Evolutionary conservation across 768 basidiomycete species (phyloP).

Genomic region (Termitomyces eurrhizus): DNA sequence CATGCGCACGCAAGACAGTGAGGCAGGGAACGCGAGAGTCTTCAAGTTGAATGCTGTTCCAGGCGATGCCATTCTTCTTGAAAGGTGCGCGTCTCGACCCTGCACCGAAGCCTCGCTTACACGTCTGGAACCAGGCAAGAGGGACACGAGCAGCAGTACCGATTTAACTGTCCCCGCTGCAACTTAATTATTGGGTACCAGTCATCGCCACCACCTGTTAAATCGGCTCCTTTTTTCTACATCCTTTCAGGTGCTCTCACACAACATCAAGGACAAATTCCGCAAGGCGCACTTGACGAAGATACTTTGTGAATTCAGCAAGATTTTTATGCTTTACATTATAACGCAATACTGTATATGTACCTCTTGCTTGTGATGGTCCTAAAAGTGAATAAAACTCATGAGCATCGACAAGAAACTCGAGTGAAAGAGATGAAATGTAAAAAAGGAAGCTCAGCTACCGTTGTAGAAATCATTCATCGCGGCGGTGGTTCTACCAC

Average conservation of each 20-base stretch:
- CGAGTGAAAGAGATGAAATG: background rate
- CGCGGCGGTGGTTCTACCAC: slow-evolving; percentile 33
- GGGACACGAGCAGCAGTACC: slow-evolving; percentile 74
- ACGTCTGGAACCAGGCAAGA: slow-evolving; percentile 38
- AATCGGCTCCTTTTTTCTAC: slow-evolving; percentile 76
- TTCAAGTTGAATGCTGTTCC: slow-evolving; percentile 85
- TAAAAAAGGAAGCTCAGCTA: slow-evolving; percentile 55
- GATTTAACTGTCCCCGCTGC: slow-evolving; percentile 68
- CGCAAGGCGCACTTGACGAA: slow-evolving; percentile 76
- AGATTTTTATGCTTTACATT: background rate
- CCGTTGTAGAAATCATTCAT: slow-evolving; percentile 77
- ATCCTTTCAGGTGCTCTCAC: slow-evolving; percentile 79
- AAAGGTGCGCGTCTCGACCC: slow-evolving; percentile 50
- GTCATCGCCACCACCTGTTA: slow-evolving; percentile 68
- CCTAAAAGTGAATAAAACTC: slow-evolving; percentile 4
- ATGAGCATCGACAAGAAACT: slow-evolving; percentile 7
- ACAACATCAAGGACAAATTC: slow-evolving; percentile 85
- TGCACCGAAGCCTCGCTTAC: background rate
- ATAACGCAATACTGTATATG: background rate
- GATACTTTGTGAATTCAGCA: slow-evolving; percentile 21
- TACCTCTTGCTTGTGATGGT: background rate
- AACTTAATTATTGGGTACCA: slow-evolving; percentile 74
- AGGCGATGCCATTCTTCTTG: slow-evolving; percentile 67
- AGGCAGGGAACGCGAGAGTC: slow-evolving; percentile 53
- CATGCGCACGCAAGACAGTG: slow-evolving; percentile 67